Base-by-base conservation (phyloP, 1,284 basidiomycete species). In the Schizophyllum amplum region DNA sequence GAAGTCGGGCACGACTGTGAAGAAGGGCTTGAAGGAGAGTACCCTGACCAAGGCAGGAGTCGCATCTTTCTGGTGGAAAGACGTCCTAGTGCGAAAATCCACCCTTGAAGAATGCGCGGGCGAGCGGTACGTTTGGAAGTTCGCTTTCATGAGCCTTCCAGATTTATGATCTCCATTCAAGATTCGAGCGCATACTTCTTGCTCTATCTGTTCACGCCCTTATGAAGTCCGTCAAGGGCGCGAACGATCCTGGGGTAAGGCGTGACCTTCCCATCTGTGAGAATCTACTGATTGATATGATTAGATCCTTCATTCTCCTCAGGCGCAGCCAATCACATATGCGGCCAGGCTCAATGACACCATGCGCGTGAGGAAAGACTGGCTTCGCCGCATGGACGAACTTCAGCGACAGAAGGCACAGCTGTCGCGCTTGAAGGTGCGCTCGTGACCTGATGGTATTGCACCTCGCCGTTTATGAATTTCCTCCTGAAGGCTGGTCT, bases 81-180 rank as follows among this genome's bases (percentile, higher is more conserved):
- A 80, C 55, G 72, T 81, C 1, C 69, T 80, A 5, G 76, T 80
- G 4, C 72, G 79, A 42, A 81, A 77, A 62, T 81, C 79, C 7
- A 60, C 80, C 47, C 63, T 82, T 26, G 79, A 82, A 59, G 79
- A 81, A 61, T 81, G 78, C 62, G 63, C 67, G 27, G 79, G 80
- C n/a, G 77, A 77, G 53, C 73, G 74, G 80, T 81, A 57, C 55
- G 65, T 61, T 33, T 24, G 53, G n/a, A n/a, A 50, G 42, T 21
- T 51, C 50, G 51, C 3, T 26, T 33, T 13, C 11, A 53, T 47
- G n/a, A 1, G 47, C 24, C n/a, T n/a, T n/a, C n/a, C n/a, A n/a
- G n/a, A n/a, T n/a, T n/a, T n/a, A n/a, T n/a, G n/a, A n/a, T n/a
- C n/a, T n/a, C n/a, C n/a, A n/a, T n/a, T n/a, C n/a, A n/a, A 81